Conservation (phyloP, 2,329 filamentous ascomycete species). For the Arthrobotrys musiformis region DNA sequence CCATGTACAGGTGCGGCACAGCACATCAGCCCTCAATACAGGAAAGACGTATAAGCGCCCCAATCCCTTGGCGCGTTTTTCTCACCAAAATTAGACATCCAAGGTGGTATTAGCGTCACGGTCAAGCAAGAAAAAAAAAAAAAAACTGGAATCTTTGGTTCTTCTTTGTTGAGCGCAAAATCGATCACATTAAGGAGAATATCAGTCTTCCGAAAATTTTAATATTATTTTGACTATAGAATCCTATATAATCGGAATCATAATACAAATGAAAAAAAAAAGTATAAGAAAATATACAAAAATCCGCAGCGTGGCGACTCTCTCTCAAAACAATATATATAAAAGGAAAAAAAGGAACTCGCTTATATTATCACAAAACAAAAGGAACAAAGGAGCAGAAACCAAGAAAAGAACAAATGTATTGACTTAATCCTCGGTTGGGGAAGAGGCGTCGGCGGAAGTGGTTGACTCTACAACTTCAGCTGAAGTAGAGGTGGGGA, state of each 20-base stretch:
- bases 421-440: background rate
- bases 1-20: background rate
- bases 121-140: too few species aligned
- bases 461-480: background rate
- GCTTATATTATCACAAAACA: constrained; percentile 15
- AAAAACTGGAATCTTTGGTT: too few species aligned
- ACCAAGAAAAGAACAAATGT: background rate
- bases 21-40: background rate
- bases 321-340: constrained; percentile 9
- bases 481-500: background rate
- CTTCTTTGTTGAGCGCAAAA: background rate
- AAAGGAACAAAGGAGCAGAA: background rate
- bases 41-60: background rate
- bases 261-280: constrained; percentile 26
- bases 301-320: background rate
- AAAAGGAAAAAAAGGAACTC: constrained; percentile 1
- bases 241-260: background rate
- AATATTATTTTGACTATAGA: background rate
- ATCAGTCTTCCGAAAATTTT: background rate
- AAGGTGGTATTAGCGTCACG: too few species aligned
- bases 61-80: background rate
- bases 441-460: background rate
- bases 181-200: background rate
- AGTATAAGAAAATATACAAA: constrained; percentile 15
- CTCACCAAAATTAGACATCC: background rate